Evolutionary conservation across 176 grass and related monocot genomes (phyloP).

Genomic region (Zoysia pacifica): DNA sequence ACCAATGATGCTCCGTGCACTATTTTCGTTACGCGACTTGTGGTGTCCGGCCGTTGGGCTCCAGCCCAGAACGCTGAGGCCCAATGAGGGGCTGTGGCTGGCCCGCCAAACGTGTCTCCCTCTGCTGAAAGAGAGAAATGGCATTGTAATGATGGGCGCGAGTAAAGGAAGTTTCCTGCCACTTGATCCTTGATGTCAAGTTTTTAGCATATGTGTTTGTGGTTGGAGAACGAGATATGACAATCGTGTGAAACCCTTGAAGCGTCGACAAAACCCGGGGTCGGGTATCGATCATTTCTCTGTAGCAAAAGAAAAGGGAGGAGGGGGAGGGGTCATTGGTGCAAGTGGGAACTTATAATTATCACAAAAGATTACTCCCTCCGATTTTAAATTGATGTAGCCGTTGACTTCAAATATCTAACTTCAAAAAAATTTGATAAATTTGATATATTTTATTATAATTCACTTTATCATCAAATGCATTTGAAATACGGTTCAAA

Average conservation of each 20-base stretch:
- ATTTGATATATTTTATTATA: no score
- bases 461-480: no score
- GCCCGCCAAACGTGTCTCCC: background rate
- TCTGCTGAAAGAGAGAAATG: background rate
- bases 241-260: background rate
- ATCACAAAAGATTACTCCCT: no score
- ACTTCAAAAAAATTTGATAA: no score
- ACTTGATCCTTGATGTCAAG: background rate
- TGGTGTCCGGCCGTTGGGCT: background rate
- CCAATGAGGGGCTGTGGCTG: background rate
- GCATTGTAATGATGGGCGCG: no score
- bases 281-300: no score
- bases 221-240: background rate
- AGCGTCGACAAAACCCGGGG: background rate
- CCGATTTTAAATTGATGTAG: no score
- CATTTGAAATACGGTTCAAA: no score
- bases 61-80: background rate
- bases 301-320: no score
- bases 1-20: constrained; percentile 1
- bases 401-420: no score
- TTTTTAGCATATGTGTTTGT: background rate
- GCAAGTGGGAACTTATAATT: no score
- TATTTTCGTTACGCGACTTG: background rate
- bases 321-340: no score
- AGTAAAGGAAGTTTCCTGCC: background rate